These are phyloP conservation scores for Pestalotiopsis sp. DNA, from an alignment of 2,329 filamentous ascomycete species.

Conservation along the genomic window DNA sequence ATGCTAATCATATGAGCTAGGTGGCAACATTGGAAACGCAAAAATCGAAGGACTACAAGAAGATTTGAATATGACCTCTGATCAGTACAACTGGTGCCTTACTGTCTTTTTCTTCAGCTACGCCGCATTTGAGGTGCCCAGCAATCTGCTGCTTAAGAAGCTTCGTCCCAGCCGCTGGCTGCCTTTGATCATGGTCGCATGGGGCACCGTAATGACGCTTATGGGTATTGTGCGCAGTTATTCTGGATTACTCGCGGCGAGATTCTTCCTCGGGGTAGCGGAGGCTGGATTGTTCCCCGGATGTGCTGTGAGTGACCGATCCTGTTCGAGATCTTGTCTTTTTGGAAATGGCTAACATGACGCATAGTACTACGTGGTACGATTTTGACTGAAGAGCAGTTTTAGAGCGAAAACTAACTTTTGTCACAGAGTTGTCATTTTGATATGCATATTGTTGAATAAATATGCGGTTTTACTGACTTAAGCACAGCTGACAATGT, in stretches of 20 bases:
- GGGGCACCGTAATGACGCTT: constrained; percentile 46
- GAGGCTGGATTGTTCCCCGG: constrained; percentile 37
- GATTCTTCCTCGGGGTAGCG: constrained; percentile 48
- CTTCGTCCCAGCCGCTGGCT: constrained; percentile 76
- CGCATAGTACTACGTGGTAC: constrained; percentile 12
- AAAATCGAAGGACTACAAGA: constrained; percentile 63
- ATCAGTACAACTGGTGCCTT: constrained; percentile 72
- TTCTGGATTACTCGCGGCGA: constrained; percentile 47
- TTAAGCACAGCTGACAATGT: constrained; percentile 48
- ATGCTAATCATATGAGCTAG: constrained; percentile 20
- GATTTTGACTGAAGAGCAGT: too few relatives aligned
- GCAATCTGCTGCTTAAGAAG: constrained; percentile 76
- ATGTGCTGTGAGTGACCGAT: constrained; percentile 26
- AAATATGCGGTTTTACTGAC: background rate
- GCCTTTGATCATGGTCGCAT: constrained; percentile 70
- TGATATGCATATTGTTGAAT: background rate
- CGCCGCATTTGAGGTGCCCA: constrained; percentile 74
- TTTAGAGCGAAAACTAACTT: background rate
- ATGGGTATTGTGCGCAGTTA: constrained; percentile 57
- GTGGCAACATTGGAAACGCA: constrained; percentile 68
- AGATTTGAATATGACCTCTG: constrained; percentile 57
- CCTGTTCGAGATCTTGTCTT: background rate
- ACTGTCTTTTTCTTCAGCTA: constrained; percentile 83
- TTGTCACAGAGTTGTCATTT: background rate
- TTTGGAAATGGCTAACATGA: background rate